Conservation (phyloP, 2,329 filamentous ascomycete genomes). For the Phialemonium atrogriseum region DNA sequence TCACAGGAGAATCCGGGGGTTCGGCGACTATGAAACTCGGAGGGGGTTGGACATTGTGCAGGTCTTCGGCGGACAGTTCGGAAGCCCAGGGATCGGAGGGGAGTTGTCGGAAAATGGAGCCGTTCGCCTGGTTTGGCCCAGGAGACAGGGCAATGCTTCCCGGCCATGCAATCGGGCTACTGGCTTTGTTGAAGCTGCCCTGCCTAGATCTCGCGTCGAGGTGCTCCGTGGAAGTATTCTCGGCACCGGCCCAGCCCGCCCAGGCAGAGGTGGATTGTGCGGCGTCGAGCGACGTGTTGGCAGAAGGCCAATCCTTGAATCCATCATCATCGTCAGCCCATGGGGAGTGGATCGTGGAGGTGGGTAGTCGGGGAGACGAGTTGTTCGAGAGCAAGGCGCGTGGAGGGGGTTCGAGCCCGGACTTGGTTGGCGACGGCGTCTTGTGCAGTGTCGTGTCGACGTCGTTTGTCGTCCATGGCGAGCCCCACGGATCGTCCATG, state of each 20-base stretch:
- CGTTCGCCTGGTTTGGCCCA: conserved; percentile 18
- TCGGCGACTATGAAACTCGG: conserved; percentile 12
- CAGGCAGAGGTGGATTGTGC: conserved; percentile 16
- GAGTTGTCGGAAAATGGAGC: conserved; percentile 19
- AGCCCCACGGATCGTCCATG: conserved; percentile 59
- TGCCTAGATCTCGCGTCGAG: conserved; percentile 5
- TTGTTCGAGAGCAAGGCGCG: conserved; percentile 30
- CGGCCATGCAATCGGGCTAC: conserved; percentile 32
- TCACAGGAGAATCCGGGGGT: conserved; percentile 4
- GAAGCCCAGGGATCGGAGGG: conserved; percentile 34
- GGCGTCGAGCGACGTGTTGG: conserved; percentile 16
- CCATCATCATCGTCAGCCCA: conserved; percentile 32
- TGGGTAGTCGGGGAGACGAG: conserved; percentile 18
- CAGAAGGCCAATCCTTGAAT: conserved; percentile 28
- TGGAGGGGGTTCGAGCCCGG: conserved; percentile 31
- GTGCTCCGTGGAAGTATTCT: not conserved
- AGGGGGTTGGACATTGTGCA: conserved; percentile 11
- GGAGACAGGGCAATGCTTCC: conserved; percentile 27
- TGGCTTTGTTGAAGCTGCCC: too few relatives aligned
- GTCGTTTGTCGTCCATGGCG: conserved; percentile 45
- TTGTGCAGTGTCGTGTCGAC: conserved; percentile 21
- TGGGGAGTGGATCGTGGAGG: conserved; percentile 23
- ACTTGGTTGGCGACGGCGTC: conserved; percentile 20
- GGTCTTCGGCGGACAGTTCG: conserved; percentile 20
- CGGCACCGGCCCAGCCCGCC: conserved; percentile 18